Conservation (phyloP, 495 filamentous ascomycete genomes). For the Penicillium nucicola region DNA sequence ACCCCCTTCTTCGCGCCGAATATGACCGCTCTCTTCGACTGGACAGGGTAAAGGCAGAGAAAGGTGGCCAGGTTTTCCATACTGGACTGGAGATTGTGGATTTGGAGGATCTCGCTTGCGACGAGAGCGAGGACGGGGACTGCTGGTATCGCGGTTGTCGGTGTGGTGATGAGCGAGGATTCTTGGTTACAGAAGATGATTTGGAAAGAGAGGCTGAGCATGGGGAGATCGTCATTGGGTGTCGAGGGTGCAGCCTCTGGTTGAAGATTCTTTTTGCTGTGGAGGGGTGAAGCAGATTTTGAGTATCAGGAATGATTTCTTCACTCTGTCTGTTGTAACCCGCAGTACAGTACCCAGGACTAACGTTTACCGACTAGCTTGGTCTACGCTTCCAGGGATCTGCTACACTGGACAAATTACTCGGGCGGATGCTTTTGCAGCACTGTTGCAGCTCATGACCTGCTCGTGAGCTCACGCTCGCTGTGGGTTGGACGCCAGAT, state of each 20-base stretch:
- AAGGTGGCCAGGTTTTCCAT: slow-evolving; percentile 44
- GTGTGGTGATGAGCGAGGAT: slow-evolving; percentile 76
- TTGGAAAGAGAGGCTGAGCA: slow-evolving; percentile 60
- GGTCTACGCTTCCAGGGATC: too few relatives aligned
- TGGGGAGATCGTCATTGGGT: slow-evolving; percentile 73
- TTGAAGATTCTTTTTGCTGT: slow-evolving; percentile 70
- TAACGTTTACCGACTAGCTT: too few relatives aligned
- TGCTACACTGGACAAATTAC: too few relatives aligned
- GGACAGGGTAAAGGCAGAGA: slow-evolving; percentile 25
- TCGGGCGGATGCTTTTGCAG: too few relatives aligned
- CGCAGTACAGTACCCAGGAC: too few relatives aligned
- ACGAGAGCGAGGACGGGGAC: slow-evolving; percentile 34
- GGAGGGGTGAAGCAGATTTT: slow-evolving; percentile 40
- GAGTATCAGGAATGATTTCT: background rate
- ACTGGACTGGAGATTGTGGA: slow-evolving; percentile 79
- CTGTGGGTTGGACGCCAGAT: too few relatives aligned
- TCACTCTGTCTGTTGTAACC: background rate
- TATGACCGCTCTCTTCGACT: slow-evolving; percentile 61
- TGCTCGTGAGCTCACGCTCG: too few relatives aligned
- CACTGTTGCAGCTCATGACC: too few relatives aligned
- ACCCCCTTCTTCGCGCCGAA: slow-evolving; percentile 52
- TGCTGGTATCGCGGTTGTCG: slow-evolving; percentile 71
- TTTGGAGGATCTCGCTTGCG: slow-evolving; percentile 68
- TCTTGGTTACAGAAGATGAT: slow-evolving; percentile 64
- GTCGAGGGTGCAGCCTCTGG: slow-evolving; percentile 79